Evolutionary conservation across 257 asterid species (phyloP).

Genomic region (Penstemon barbatus): DNA sequence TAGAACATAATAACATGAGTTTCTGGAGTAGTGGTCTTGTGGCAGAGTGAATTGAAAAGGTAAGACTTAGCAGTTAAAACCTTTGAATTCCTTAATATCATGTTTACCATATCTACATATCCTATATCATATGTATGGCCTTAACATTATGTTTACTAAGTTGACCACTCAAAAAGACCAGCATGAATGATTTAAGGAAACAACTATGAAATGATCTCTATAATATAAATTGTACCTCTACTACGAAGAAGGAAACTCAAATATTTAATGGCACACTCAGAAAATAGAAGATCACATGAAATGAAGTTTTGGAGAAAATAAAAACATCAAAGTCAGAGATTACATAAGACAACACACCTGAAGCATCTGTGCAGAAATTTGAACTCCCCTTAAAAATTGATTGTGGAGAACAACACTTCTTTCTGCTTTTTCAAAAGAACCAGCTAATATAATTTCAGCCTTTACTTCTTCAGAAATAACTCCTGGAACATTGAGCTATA

Average conservation of each 20-base stretch:
- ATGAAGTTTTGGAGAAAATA: background rate
- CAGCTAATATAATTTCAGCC: too few species aligned
- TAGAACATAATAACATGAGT: too few species aligned
- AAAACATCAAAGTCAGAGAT: background rate
- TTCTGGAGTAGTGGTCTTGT: too few species aligned
- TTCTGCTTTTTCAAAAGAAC: too few species aligned
- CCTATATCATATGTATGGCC: background rate
- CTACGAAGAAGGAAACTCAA: background rate
- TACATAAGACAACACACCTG: slow-evolving; percentile 11
- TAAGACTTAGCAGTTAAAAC: too few species aligned
- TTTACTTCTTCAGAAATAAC: too few species aligned
- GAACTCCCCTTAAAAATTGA: background rate
- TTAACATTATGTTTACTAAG: background rate
- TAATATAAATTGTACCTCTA: too few species aligned
- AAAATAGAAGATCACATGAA: background rate
- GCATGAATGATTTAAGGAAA: background rate
- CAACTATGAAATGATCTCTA: background rate
- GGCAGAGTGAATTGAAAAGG: too few species aligned
- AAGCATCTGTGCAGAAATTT: slow-evolving; percentile 4
- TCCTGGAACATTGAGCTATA: too few species aligned
- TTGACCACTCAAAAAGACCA: background rate
- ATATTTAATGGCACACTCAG: background rate
- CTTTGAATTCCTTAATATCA: background rate
- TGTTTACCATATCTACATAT: background rate
- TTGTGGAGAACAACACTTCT: background rate